Conservation (phyloP, 73 alveolate species). For the Paramecium tetraurelia region DNA sequence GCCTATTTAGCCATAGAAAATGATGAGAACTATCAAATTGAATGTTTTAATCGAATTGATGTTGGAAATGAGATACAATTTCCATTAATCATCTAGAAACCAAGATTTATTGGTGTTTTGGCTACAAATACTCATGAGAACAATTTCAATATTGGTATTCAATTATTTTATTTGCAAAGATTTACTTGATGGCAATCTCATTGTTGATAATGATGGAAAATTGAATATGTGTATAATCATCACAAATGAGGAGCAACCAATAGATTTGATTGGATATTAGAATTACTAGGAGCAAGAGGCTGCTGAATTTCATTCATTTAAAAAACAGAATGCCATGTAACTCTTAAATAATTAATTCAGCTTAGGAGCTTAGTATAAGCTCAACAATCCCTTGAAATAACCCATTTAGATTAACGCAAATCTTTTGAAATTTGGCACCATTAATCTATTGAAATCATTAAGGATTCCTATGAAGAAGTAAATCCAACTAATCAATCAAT, state of each 20-base stretch:
- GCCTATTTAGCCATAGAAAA: background rate
- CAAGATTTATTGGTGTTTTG: background rate
- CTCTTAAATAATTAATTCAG: background rate
- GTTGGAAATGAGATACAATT: background rate
- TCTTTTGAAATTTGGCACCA: constrained; percentile 10
- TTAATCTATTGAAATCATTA: background rate
- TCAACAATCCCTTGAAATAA: background rate
- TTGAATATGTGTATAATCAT: background rate
- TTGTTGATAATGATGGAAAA: background rate
- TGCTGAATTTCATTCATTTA: background rate
- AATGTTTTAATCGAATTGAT: background rate
- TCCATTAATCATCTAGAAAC: background rate
- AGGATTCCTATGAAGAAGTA: background rate
- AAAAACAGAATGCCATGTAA: background rate
- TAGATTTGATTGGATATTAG: background rate
- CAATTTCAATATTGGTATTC: background rate
- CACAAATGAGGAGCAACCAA: background rate
- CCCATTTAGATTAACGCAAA: background rate
- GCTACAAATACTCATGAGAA: background rate
- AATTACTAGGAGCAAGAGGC: background rate
- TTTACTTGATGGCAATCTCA: background rate
- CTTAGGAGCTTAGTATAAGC: constrained; percentile 43
- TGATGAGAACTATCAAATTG: background rate
- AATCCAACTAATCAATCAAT: background rate
- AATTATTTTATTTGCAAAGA: background rate